A percentile compares a stretch with the other conserved stretches of the same genome.
These are phyloP conservation scores for Paramecium sonneborni DNA, from an alignment of 73 alveolate species.

Conservation along the genomic window DNA sequence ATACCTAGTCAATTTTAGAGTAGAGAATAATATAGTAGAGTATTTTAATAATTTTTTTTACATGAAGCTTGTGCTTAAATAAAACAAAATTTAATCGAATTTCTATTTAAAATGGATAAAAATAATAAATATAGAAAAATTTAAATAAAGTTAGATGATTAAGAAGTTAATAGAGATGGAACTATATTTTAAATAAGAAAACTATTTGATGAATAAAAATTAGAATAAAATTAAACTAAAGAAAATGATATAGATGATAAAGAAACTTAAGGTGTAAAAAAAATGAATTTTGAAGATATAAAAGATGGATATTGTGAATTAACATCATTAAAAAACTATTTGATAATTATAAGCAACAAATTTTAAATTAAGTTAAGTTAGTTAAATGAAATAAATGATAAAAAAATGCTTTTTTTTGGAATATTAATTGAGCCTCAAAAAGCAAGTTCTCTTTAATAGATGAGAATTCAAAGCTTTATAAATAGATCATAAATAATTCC, in stretches of 20 bases:
- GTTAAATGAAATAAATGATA: neutral
- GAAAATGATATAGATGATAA: neutral
- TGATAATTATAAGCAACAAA: neutral
- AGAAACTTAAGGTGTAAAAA: neutral
- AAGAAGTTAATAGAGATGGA: neutral
- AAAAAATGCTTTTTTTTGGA: conserved; percentile 23
- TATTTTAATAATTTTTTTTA: conserved; percentile 54
- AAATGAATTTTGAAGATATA: neutral
- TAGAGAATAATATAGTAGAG: conserved; percentile 27
- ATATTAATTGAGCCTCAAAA: conserved; percentile 22
- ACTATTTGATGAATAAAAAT: neutral
- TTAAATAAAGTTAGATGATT: conserved; percentile 17
- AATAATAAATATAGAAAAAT: neutral
- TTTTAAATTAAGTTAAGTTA: neutral
- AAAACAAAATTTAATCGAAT: neutral
- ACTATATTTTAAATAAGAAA: conserved; percentile 17
- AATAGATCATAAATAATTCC: neutral
- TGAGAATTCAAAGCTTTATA: neutral
- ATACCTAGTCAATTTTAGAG: neutral
- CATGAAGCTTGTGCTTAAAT: conserved; percentile 40
- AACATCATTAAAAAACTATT: neutral
- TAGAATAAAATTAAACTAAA: neutral
- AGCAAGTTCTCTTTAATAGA: neutral
- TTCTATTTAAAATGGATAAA: neutral
- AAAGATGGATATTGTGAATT: neutral